A percentile compares a stretch with the other conserved stretches of the same genome.
Evolutionary conservation across 192 early-diverging fungal genomes (phyloP).

Genomic region (Coemansia sp.): DNA sequence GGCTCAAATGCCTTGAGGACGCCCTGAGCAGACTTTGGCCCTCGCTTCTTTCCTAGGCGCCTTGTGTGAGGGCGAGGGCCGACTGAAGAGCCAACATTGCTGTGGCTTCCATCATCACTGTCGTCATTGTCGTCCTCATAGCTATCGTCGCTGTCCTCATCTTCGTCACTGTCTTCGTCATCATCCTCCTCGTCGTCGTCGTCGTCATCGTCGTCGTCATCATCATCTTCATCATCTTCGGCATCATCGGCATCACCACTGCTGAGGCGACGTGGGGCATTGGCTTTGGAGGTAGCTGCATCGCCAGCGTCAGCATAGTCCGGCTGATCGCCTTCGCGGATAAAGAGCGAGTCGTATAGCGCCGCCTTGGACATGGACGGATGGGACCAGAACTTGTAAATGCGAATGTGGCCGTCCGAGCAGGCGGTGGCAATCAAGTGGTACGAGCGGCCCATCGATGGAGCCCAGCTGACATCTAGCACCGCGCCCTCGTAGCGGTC

Average conservation of each 20-base stretch:
- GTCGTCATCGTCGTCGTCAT: slow-evolving; percentile 17
- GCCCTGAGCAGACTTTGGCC: not conserved
- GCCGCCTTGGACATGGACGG: slow-evolving; percentile 18
- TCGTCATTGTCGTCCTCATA: slow-evolving; percentile 16
- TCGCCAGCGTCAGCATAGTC: slow-evolving; percentile 7
- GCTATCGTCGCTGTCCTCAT: slow-evolving; percentile 9
- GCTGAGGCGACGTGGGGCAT: not conserved
- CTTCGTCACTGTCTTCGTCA: slow-evolving; percentile 23
- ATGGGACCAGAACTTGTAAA: slow-evolving; percentile 53
- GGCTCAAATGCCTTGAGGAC: slow-evolving; percentile 10
- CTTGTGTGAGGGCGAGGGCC: slow-evolving; percentile 1
- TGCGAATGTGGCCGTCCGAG: slow-evolving; percentile 46
- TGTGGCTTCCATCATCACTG: slow-evolving; percentile 2
- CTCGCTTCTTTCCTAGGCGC: not conserved
- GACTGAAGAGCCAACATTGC: not conserved
- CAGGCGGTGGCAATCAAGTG: slow-evolving; percentile 54
- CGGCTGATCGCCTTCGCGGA: slow-evolving; percentile 25
- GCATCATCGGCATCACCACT: not conserved
- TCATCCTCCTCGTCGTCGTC: slow-evolving; percentile 9
- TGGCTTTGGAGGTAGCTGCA: not conserved
- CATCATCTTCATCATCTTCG: slow-evolving; percentile 2
- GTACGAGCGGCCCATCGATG: slow-evolving; percentile 58
- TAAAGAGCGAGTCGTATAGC: slow-evolving; percentile 36
- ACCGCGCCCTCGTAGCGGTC: slow-evolving; percentile 55
- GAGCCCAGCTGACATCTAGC: slow-evolving; percentile 56